Percentiles rank a stretch among this genome's conserved stretches.
Conservation (phyloP, 257 asterid genomes). For the Ophiorrhiza pumila region DNA sequence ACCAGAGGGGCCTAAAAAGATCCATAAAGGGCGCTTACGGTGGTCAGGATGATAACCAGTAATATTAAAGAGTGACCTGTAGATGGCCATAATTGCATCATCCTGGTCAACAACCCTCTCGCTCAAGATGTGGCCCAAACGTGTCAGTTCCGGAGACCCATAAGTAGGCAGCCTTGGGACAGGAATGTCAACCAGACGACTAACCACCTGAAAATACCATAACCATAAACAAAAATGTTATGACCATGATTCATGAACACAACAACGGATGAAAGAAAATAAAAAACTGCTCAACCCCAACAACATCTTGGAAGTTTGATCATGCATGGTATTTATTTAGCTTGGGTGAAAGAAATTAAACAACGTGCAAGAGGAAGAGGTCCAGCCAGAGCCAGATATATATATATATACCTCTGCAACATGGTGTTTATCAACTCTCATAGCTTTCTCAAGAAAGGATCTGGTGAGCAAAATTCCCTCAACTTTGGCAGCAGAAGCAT, state of each 20-base stretch:
- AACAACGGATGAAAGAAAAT: neutral
- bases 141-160: neutral
- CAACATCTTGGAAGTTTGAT: neutral
- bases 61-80: neutral
- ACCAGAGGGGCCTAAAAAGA: neutral
- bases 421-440: neutral
- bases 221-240: too few species aligned
- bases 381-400: too few species aligned
- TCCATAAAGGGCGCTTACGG: neutral
- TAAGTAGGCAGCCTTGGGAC: neutral
- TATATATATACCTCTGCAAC: neutral
- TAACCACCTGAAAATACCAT: neutral
- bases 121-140: neutral
- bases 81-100: neutral
- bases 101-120: neutral
- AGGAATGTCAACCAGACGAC: neutral
- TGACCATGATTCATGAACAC: too few species aligned
- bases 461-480: too few species aligned
- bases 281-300: neutral
- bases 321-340: too few species aligned
- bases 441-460: too few species aligned
- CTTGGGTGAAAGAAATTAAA: neutral
- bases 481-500: too few species aligned
- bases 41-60: neutral
- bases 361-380: neutral